Conservation (phyloP, 352 stramenopile genomes). For the Phytophthora europaea region DNA sequence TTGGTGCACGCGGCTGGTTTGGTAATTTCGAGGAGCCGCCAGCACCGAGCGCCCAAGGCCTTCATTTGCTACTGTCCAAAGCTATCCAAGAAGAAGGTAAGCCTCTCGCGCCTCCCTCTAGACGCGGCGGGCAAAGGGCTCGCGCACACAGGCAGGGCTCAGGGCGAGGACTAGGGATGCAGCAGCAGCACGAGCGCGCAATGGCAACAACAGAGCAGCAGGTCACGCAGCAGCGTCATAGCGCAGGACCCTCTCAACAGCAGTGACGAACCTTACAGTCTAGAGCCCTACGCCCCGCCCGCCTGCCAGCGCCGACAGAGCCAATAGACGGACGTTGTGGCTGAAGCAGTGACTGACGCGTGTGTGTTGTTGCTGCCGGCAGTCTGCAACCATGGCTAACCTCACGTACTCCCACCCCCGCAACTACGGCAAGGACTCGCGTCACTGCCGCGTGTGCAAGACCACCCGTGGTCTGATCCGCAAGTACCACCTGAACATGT, state of each 20-base stretch:
- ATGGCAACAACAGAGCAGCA: neutral
- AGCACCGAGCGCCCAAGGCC: conserved; percentile 16
- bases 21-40: conserved; percentile 50
- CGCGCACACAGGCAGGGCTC: neutral
- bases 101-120: conserved; percentile 17
- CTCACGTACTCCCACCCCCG: conserved; percentile 89
- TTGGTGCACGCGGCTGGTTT: conserved; percentile 43
- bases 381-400: conserved; percentile 91
- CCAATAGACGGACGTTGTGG: conserved; percentile 1
- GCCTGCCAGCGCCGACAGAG: neutral
- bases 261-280: neutral
- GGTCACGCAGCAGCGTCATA: neutral
- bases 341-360: conserved; percentile 27
- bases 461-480: conserved; percentile 94
- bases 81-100: conserved; percentile 89
- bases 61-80: conserved; percentile 91
- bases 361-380: conserved; percentile 17
- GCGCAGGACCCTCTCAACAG: neutral
- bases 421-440: conserved; percentile 92
- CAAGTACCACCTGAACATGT: conserved; percentile 98
- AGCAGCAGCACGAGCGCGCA: neutral
- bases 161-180: neutral
- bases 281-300: conserved; percentile 1
- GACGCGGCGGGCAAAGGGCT: neutral
- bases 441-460: conserved; percentile 92